Conservation (phyloP, 2,329 filamentous ascomycete species). For the Graphilbum sp. region DNA sequence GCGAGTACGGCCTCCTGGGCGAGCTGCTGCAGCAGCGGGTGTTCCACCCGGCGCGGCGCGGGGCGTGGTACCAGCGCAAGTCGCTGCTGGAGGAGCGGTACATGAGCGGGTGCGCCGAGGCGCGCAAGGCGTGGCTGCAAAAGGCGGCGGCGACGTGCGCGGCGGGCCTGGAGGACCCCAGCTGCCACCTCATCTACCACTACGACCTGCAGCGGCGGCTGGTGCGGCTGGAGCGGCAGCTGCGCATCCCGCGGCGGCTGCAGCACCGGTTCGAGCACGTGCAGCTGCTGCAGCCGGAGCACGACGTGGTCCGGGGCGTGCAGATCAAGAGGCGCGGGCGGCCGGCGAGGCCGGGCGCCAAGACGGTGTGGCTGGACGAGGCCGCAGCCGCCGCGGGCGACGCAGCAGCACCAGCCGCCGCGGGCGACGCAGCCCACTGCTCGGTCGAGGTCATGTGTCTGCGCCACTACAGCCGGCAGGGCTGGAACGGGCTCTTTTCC, state of each 20-base stretch:
- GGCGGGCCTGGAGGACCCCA: slow-evolving; percentile 65
- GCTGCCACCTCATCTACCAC: slow-evolving; percentile 86
- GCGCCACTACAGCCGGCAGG: slow-evolving; percentile 62
- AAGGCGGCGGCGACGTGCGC: slow-evolving; percentile 70
- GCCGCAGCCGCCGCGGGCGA: slow-evolving; percentile 3
- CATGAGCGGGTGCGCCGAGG: slow-evolving; percentile 27
- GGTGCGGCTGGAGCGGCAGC: slow-evolving; percentile 71
- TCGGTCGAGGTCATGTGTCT: slow-evolving; percentile 91
- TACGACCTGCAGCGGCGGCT: slow-evolving; percentile 89
- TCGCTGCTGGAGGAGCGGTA: slow-evolving; percentile 92
- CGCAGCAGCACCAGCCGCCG: slow-evolving; percentile 14
- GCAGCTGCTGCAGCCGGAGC: slow-evolving; percentile 54
- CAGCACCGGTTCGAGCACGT: slow-evolving; percentile 92
- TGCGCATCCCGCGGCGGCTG: slow-evolving; percentile 67
- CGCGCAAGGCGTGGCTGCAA: slow-evolving; percentile 70
- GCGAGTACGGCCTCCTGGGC: slow-evolving; percentile 57
- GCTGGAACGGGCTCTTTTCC: slow-evolving; percentile 89
- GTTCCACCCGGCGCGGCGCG: slow-evolving; percentile 72
- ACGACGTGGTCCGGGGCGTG: slow-evolving; percentile 61
- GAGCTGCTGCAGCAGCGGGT: slow-evolving; percentile 67
- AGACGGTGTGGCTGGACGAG: slow-evolving; percentile 85
- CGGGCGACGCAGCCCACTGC: slow-evolving; percentile 37
- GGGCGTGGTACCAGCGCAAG: slow-evolving; percentile 91
- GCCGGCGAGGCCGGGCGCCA: slow-evolving; percentile 36
- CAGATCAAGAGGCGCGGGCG: slow-evolving; percentile 45